Percentiles rank a stretch among this genome's conserved stretches.
These are phyloP conservation scores for Fusarium tuaranense DNA, from an alignment of 2,329 filamentous ascomycete genomes.

Conservation along the genomic window DNA sequence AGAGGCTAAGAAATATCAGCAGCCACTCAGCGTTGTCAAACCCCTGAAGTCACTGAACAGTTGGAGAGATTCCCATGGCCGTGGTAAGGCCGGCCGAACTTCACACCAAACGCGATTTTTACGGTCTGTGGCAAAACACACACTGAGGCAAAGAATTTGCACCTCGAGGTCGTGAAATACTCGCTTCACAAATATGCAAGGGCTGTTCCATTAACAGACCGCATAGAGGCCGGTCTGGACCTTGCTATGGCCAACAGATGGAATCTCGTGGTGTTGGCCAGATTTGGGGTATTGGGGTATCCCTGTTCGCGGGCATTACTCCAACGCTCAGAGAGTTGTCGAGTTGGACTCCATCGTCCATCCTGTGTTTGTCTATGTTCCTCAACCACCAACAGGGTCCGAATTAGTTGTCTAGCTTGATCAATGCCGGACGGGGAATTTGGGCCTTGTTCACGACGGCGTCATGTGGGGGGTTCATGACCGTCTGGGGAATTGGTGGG, in stretches of 20 bases:
- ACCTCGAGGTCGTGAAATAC: not conserved
- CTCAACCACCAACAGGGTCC: not conserved
- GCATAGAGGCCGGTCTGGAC: not conserved
- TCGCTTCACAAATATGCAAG: not conserved
- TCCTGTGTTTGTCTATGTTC: not conserved
- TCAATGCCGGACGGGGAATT: not conserved
- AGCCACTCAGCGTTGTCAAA: conserved; percentile 29
- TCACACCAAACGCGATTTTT: conserved; percentile 17
- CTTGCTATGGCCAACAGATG: not conserved
- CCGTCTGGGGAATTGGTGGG: conserved; percentile 12
- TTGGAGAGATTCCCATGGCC: conserved; percentile 27
- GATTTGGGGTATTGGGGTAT: conserved; percentile 16
- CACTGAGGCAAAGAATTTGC: not conserved
- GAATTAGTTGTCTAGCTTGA: not conserved
- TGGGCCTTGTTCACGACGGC: not conserved
- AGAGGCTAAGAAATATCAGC: conserved; percentile 27
- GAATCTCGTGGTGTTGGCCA: not conserved
- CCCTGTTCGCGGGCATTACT: not conserved
- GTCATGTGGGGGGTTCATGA: conserved; percentile 4
- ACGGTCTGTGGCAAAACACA: not conserved
- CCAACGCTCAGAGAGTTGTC: conserved; percentile 1
- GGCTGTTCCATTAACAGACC: not conserved
- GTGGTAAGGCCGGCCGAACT: conserved; percentile 29
- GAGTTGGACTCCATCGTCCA: not conserved
- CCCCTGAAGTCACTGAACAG: conserved; percentile 25